Base-by-base conservation (phyloP, 768 basidiomycete species). In the Fistulinella prunicolor region DNA sequence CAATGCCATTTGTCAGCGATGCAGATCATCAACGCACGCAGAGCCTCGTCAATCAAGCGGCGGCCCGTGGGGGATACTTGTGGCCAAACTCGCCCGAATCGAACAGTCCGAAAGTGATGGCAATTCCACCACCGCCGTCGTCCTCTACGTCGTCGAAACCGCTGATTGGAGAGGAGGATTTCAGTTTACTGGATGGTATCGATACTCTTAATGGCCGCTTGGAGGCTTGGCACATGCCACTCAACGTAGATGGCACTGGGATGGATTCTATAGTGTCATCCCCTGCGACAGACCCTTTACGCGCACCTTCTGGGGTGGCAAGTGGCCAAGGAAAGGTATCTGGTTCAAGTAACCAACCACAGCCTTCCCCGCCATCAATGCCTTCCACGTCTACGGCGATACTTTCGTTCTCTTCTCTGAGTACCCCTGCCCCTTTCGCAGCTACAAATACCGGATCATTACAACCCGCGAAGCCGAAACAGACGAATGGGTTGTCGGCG, bases 401-500 rank as follows among this genome's bases (percentile, higher is more conserved):
- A 6, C 53, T 56, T 19, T 58, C 55, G 19, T 50, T 49, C 34
- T 56, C 57, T 41, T 38, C 58, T 36, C 38, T 46, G 28, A 46
- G 36, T 16, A 20, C 30, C 14, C 21, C 48, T 5, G 34, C 21
- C 37, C 57, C 58, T 36, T 43, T 47, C 21, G 30, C 58, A 7
- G 21, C 56, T 14, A 38, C 60, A 6, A 48, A 57, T 28, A 1
- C 38, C 3, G 36, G 38, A n/a, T 19, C 44, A 30, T 47, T 50
- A 17, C 55, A 55, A 21, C 20, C 51, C 13, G 28, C 47, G 21
- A 54, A 63, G 40, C 53, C 64, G 38, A 61, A 40, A 45, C 55
- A 54, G 60, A 66, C 58, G n/a, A 80, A 82, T 12, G 85, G 84
- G 4, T 64, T 92, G 42, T 86, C 85, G 4, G 89, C 88, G 3